Percentiles rank a stretch among this genome's conserved stretches.
Evolutionary conservation across 306 rosid genomes (phyloP).

Genomic region (Fragaria nilgerrensis): DNA sequence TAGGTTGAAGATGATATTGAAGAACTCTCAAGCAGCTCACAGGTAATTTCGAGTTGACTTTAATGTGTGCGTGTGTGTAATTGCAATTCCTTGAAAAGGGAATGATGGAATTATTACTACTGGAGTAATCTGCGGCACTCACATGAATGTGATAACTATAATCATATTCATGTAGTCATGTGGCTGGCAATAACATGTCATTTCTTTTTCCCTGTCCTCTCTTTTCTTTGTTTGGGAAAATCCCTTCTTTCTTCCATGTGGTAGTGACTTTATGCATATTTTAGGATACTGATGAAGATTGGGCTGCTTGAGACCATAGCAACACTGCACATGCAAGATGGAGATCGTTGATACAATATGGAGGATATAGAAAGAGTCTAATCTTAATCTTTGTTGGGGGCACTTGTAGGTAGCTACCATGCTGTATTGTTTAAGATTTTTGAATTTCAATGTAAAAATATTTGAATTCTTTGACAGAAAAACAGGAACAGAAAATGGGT

Average conservation of each 20-base stretch:
- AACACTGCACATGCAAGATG: neutral
- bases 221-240: too few species aligned
- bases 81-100: neutral
- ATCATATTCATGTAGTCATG: neutral
- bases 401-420: neutral
- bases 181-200: neutral
- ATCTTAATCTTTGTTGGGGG: neutral
- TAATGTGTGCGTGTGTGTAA: neutral
- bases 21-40: constrained; percentile 43
- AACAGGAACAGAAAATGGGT: neutral
- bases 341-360: neutral
- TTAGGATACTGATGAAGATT: constrained; percentile 73
- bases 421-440: neutral
- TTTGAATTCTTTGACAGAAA: neutral
- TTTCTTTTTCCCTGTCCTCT: neutral
- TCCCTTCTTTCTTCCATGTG: neutral
- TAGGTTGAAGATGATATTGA: constrained; percentile 45
- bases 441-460: neutral
- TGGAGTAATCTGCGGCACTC: neutral
- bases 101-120: neutral
- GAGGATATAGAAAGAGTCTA: neutral
- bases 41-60: constrained; percentile 20
- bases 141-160: neutral
- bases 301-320: constrained; percentile 47
- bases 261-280: neutral